Base-by-base conservation (phyloP, 257 asterid species). In the Coffea canephora region DNA sequence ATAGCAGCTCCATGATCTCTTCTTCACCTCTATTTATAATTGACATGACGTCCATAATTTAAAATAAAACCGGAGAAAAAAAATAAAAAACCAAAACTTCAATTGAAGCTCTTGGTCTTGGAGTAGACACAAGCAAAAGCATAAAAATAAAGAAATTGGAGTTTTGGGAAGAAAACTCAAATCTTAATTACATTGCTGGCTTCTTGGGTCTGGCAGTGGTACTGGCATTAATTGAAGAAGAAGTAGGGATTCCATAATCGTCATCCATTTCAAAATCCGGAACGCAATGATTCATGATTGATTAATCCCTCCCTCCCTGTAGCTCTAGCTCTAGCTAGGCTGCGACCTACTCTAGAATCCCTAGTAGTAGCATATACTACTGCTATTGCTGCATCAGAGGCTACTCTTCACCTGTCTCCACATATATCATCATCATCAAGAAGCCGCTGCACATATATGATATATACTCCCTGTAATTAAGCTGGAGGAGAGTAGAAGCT, bases 251-350 rank as follows among this genome's bases (percentile, higher is more conserved):
- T 5, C 87, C 71, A 74, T 70, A 90, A 11, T 83, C 91, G 11
- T 88, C 90, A 55, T 89, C 96, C 80, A 91, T 77, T 49, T 89
- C 89, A 71, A 89, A 90, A 82, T 87, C 89, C 0, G 97, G 97
- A 78, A 94, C 92, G 36, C 84, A 74, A 82, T 90, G 90, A 87
- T 83, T 85, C 97, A 93, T 90, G 70, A 27, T 76, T 39, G 43
- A 39, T 2, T 39, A 39, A 39, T 34, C 21, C 15, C 13, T n/a
- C 2, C 59, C 3, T 27, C 23, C 25, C 59, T 13, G 54, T 13
- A 48, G 12, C 52, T 48, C 52, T 1, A 39, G 43, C 43, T 39
- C 43, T 39, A 2, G 43, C 43, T 4, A 39, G 43, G 43, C 43
- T 39, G 43, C 3, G 43, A 39, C 43, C 43, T 39, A 39, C 43